phyloP scores from a whole-genome alignment of 768 basidiomycete species.

The Mycena metata region DNA sequence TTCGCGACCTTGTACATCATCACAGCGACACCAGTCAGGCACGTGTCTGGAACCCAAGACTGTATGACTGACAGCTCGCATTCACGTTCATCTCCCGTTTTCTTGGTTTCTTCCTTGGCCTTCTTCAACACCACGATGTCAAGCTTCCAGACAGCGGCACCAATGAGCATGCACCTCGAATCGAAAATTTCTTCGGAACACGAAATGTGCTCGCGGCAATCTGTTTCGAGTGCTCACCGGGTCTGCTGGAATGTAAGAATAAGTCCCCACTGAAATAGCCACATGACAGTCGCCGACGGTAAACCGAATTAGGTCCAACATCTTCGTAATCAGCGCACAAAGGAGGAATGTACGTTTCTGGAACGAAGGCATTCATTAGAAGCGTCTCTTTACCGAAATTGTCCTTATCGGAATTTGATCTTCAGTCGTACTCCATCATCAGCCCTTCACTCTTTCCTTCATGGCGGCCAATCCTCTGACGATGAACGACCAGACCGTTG shows the following conservation, averaged over 20 bases:
- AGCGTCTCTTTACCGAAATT: slow-evolving; percentile 3
- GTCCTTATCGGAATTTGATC: slow-evolving; percentile 4
- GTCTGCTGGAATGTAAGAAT: neutral
- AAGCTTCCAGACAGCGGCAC: slow-evolving; percentile 8
- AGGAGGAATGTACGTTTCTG: neutral
- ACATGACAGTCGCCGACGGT: slow-evolving; percentile 7
- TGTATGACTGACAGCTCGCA: slow-evolving; percentile 6
- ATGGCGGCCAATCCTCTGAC: slow-evolving; percentile 2
- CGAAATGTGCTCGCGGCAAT: slow-evolving; percentile 3
- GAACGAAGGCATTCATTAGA: slow-evolving; percentile 5
- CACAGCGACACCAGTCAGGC: neutral
- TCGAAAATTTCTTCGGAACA: slow-evolving; percentile 7
- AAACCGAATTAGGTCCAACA: neutral
- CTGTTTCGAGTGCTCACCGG: slow-evolving; percentile 10
- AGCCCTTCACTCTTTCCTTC: slow-evolving; percentile 13
- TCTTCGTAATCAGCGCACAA: slow-evolving; percentile 5
- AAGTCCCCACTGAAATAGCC: slow-evolving; percentile 8
- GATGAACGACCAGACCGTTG: slow-evolving; percentile 9
- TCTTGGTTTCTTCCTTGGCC: neutral
- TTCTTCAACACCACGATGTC: slow-evolving; percentile 2
- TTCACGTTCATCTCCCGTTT: slow-evolving; percentile 5
- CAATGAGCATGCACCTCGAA: slow-evolving; percentile 12
- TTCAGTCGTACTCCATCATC: slow-evolving; percentile 8
- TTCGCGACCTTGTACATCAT: slow-evolving; percentile 4
- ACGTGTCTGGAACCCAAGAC: slow-evolving; percentile 2